phyloP scores from a whole-genome alignment of 176 grass and related monocot species.

The Carex kokanica region DNA sequence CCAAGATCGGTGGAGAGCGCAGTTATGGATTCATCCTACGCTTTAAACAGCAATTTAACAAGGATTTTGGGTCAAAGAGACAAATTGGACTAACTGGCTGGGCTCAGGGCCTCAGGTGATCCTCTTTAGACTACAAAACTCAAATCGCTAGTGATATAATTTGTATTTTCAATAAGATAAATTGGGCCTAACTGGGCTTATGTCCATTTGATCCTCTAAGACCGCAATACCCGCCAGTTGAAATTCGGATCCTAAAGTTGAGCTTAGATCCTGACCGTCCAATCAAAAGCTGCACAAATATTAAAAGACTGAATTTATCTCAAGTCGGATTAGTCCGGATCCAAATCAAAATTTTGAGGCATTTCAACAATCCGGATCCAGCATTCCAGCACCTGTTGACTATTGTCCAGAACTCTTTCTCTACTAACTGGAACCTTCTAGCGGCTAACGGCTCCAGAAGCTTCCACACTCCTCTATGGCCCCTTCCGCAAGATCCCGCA shows the following conservation, averaged over 20 bases:
- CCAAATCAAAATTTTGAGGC: too few species aligned
- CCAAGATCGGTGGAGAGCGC: neutral
- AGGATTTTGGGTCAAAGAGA: neutral
- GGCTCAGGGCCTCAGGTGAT: neutral
- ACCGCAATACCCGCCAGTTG: too few species aligned
- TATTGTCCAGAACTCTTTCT: neutral
- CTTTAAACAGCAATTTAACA: neutral
- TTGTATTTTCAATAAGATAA: neutral
- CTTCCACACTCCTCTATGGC: constrained; percentile 44
- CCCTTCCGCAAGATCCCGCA: constrained; percentile 36
- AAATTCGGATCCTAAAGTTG: too few species aligned
- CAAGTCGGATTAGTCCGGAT: too few species aligned
- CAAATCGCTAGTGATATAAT: neutral
- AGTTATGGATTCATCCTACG: neutral
- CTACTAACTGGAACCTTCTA: constrained; percentile 36
- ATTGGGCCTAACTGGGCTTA: neutral
- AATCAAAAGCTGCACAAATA: too few species aligned
- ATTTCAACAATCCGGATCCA: too few species aligned
- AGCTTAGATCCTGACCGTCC: too few species aligned
- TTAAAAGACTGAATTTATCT: too few species aligned
- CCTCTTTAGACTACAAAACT: neutral
- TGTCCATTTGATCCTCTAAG: neutral
- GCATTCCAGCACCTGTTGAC: too few species aligned
- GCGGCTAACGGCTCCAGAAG: constrained; percentile 28
- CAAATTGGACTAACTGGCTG: neutral